Base-by-base conservation (phyloP, 2,329 filamentous ascomycete species). In the Huntiella omanensis region DNA sequence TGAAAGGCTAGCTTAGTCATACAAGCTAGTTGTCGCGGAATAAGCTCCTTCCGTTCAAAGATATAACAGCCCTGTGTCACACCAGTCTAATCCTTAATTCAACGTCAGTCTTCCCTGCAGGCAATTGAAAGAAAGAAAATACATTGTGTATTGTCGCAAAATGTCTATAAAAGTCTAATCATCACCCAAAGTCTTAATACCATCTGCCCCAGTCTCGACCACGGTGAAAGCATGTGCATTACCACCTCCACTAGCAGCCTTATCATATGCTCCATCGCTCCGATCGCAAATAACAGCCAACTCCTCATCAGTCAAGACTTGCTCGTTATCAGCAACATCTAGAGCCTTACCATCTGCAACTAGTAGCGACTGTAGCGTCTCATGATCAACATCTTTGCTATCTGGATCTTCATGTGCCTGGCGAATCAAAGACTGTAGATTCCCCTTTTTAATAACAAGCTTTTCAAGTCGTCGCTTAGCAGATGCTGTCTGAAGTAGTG, bases 391-490 rank as follows among this genome's bases (percentile, higher is more conserved):
- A 55, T 81, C 70, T 7, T 28, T 28, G 22, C 22, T 5, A 28
- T 28, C 22, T 7, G 22, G 22, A 28, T 28, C 22, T 7, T 28
- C 22, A 28, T 28, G 22, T 28, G 22, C 22, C 8, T 28, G 22
- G 22, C 22, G 22, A 0, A 66, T 68, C 62, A 86, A 75, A 8
- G 72, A 77, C 52, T 71, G 75, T 61, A 92, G 88, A 4, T 82
- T 78, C 2, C 88, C 88, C 59, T 96, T 96, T 51, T 88, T 83
- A 56, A 98, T 98, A 5, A 98, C 85, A 0, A 98, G 68, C 58
- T 95, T 93, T 59, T 98, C 91, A 0, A 98, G 70, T 1, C 87
- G 73, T 0, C 91, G 79, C 61, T 98, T 98, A 1, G 83, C 84
- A 55, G 95, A 86, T 0, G 91, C 91, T 33, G 83, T 86, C 55